These are phyloP conservation scores for Nemania diffusa DNA, from an alignment of 2,329 filamentous ascomycete genomes.

Conservation along the genomic window DNA sequence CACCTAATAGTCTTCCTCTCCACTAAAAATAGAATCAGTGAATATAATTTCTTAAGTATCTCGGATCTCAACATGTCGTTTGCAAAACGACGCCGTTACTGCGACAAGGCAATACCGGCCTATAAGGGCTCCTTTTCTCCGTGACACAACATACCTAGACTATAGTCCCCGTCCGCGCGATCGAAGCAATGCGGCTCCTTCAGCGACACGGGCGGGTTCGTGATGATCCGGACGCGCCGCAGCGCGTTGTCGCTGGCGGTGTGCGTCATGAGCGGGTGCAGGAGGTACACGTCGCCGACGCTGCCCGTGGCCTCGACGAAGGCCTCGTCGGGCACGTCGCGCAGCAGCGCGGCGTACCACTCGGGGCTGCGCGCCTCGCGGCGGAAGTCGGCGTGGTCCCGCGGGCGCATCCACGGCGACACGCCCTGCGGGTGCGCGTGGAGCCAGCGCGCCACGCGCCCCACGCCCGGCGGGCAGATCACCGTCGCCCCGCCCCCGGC, in stretches of 20 bases:
- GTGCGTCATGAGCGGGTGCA: constrained; percentile 71
- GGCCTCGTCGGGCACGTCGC: constrained; percentile 47
- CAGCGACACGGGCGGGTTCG: constrained; percentile 65
- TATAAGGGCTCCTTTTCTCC: too few relatives aligned
- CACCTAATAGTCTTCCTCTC: constrained; percentile 64
- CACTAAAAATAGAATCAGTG: constrained; percentile 48
- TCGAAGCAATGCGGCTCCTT: constrained; percentile 64
- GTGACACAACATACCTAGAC: constrained; percentile 51
- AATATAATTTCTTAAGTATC: too few relatives aligned
- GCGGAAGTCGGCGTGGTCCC: constrained; percentile 59
- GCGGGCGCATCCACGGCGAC: constrained; percentile 70
- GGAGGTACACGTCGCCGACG: constrained; percentile 66
- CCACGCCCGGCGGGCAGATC: constrained; percentile 70
- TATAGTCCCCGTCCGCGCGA: constrained; percentile 60
- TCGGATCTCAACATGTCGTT: too few relatives aligned
- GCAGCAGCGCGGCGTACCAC: constrained; percentile 57
- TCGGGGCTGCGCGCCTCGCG: constrained; percentile 53
- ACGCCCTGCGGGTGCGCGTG: constrained; percentile 72
- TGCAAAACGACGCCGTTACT: too few relatives aligned
- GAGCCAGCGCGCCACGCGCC: constrained; percentile 66
- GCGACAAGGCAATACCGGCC: too few relatives aligned
- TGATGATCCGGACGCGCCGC: constrained; percentile 62
- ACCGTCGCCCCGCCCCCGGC: constrained; percentile 71
- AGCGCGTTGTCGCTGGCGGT: constrained; percentile 61
- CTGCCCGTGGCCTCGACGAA: constrained; percentile 66